Evolutionary conservation across 2,329 filamentous ascomycete genomes (phyloP), one percentile per base, ranked within the genome.

Genomic region (Hysterium pulicare): DNA sequence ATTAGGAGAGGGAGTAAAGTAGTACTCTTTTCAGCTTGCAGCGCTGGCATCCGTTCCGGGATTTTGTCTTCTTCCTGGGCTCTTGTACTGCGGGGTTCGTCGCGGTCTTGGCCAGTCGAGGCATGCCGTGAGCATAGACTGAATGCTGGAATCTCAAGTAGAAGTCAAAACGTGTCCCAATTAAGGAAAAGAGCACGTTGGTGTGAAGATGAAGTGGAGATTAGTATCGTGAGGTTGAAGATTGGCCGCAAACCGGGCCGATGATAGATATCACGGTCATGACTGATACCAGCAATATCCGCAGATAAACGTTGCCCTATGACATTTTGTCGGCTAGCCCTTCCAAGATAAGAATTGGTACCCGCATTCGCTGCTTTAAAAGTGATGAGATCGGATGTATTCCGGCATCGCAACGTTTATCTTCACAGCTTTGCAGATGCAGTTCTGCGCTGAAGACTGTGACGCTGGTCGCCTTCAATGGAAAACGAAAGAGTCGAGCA

Each of bases 11-110:
- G 26, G 30, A 36, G 23, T 1, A n/a, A 5, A n/a, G 21, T 1
- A 21, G 13, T 46, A 57, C 50, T 38, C 52, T 48, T 40, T 55
- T 60, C 3, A 44, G 21, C 43, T 60, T 61, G 48, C 58, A 61
- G 16, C 53, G 42, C 34, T 49, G 47, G 40, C 58, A 61, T 8
- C 58, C 59, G 22, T 53, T 51, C 8, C 57, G 48, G 9, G 57
- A 61, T 43, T 62, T 62, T 1, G 57, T 47, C 15, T 49, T 52
- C 42, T 55, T 58, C 23, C 44, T 46, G 22, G 41, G 17, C n/a
- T 41, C 28, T 13, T 22, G n/a, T 6, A 24, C 20, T 28, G 35
- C 31, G 38, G 26, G 28, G 22, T 20, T 13, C 13, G 39, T 16
- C 10, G 11, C 31, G 15, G 16, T 19, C 16, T 2, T 31, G 5